Conservation (phyloP, 306 rosid species). For the Spatholobus suberectus region DNA sequence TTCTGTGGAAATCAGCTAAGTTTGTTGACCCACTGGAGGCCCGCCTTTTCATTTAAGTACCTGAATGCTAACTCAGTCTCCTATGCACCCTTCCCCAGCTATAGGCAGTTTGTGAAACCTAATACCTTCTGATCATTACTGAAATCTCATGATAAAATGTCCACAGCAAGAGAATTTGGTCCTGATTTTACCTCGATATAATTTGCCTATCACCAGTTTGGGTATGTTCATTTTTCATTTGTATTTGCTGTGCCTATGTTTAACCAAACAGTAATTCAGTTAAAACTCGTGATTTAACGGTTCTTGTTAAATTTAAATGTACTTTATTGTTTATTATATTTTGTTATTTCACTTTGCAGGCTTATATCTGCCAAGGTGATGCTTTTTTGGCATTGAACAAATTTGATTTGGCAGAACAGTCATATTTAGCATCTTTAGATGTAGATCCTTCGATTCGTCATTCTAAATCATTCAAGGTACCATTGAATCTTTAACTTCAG, state of each 20-base stretch:
- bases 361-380: constrained; percentile 82
- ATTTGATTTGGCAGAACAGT: constrained; percentile 69
- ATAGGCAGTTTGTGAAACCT: constrained; percentile 13
- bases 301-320: background rate
- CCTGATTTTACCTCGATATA: constrained; percentile 15
- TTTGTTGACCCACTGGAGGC: background rate
- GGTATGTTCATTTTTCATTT: constrained; percentile 14
- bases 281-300: background rate
- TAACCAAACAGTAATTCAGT: constrained; percentile 14
- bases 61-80: background rate
- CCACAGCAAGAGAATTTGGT: background rate
- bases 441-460: constrained; percentile 79
- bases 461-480: constrained; percentile 84
- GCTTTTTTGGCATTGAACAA: constrained; percentile 65
- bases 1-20: background rate
- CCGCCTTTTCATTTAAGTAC: background rate
- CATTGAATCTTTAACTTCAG: constrained; percentile 12
- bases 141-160: constrained; percentile 12
- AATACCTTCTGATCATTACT: background rate
- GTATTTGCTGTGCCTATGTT: constrained; percentile 17
- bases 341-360: constrained; percentile 58
- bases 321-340: background rate
- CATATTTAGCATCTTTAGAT: constrained; percentile 67
- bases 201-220: constrained; percentile 11
- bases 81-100: background rate